Percentiles rank a stretch among this genome's conserved stretches.
Conservation (phyloP, 1,284 basidiomycete genomes). For the Dichomitus squalens region DNA sequence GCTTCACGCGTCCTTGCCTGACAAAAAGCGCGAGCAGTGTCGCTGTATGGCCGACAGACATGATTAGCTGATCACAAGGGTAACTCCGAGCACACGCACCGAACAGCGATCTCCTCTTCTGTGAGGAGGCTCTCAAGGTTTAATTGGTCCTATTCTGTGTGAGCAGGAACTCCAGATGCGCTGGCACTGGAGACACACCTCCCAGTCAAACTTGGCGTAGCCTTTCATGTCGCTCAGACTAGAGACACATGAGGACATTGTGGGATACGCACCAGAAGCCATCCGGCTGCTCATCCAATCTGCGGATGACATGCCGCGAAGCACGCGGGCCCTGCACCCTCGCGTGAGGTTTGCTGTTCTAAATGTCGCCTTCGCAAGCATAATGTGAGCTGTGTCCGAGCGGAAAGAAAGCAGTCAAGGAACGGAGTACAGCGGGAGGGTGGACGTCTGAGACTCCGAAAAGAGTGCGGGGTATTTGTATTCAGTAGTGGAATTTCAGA, state of each 20-base stretch:
- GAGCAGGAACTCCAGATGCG: neutral
- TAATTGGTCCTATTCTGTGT: constrained; percentile 68
- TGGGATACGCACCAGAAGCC: constrained; percentile 16
- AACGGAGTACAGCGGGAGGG: neutral
- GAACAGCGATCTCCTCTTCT: constrained; percentile 89
- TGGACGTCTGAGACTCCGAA: neutral
- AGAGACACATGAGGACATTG: neutral
- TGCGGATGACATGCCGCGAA: neutral
- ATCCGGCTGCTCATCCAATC: constrained; percentile 4
- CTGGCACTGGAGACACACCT: constrained; percentile 45
- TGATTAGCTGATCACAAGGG: neutral
- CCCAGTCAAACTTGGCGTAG: constrained; percentile 68
- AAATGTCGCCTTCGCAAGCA: neutral
- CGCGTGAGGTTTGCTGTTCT: neutral
- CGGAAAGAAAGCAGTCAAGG: neutral
- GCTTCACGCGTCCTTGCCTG: constrained; percentile 49
- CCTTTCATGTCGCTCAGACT: constrained; percentile 30
- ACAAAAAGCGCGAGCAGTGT: constrained; percentile 85
- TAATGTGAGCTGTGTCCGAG: neutral
- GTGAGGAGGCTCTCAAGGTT: constrained; percentile 78
- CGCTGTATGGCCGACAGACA: constrained; percentile 52
- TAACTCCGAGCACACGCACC: constrained; percentile 49
- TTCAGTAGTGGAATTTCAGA: no score
- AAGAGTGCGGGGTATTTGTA: no score
- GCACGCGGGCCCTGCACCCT: neutral